Conservation (phyloP, 2,329 filamentous ascomycete species). For the Xylaria sp. region DNA sequence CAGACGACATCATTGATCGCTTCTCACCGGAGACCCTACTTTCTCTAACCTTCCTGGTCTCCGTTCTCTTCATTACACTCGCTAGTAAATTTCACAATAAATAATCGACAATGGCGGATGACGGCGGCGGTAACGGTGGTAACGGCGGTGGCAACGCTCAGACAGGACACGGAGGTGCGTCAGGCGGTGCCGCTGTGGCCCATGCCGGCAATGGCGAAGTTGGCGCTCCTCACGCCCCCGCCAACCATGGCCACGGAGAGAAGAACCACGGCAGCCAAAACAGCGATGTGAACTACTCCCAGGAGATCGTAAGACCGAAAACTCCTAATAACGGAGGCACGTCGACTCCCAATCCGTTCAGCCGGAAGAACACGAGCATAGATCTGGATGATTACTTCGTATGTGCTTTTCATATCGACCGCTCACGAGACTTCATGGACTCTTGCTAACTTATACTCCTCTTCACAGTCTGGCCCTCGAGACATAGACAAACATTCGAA, state of each 20-base stretch:
- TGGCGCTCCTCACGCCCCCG: slow-evolving; percentile 32
- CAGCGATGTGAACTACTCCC: slow-evolving; percentile 23
- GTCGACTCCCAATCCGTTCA: slow-evolving; percentile 49
- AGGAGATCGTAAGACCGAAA: slow-evolving; percentile 37
- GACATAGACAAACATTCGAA: slow-evolving; percentile 80
- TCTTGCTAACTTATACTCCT: slow-evolving; percentile 17
- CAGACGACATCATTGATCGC: neutral
- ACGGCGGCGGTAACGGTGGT: slow-evolving; percentile 25
- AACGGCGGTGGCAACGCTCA: slow-evolving; percentile 22
- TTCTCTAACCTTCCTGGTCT: slow-evolving; percentile 1
- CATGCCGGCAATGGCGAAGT: slow-evolving; percentile 30
- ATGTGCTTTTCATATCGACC: slow-evolving; percentile 35
- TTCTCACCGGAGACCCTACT: neutral
- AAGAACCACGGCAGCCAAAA: slow-evolving; percentile 30
- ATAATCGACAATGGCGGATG: slow-evolving; percentile 42
- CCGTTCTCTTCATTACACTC: neutral
- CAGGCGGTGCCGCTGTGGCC: slow-evolving; percentile 11
- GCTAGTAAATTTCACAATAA: slow-evolving; percentile 14
- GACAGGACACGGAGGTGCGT: slow-evolving; percentile 21
- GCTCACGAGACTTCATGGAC: neutral
- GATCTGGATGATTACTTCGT: slow-evolving; percentile 61
- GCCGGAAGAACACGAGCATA: slow-evolving; percentile 49
- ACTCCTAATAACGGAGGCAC: slow-evolving; percentile 39
- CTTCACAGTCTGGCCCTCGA: slow-evolving; percentile 66
- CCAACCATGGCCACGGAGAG: slow-evolving; percentile 27